Evolutionary conservation across 1,139 yeast species (phyloP), one percentile per base, ranked within the genome.

Genomic region (Waltiozyma sp.): DNA sequence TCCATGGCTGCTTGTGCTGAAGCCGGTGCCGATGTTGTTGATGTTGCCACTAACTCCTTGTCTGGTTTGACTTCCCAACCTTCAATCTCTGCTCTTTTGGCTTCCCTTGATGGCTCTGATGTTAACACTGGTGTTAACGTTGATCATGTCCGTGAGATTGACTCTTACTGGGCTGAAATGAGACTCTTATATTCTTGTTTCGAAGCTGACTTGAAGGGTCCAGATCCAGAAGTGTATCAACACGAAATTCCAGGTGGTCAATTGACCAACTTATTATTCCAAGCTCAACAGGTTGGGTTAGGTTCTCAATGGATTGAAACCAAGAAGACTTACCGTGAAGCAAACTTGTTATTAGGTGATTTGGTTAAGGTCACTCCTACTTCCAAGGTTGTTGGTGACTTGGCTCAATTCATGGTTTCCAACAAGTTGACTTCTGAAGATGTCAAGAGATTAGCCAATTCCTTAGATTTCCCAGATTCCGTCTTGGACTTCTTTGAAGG

Each of bases 191-290:
- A 91, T 72, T 84, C 96, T 41, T 88, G 96, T 66, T 91, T 93
- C 65, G 99, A 88, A 68, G 96, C 98, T 42, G 97, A 91, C 60
- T 77, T 91, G 65, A 93, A 91, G 75, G 98, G 98, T 44, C 98
- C 99, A 47, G 99, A 91, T 66, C 97, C 99, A 54, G 98, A 91
- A 67, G 98, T 91, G 44, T 91, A 91, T 66, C 80, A 80, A 55
- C 98, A 91, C 69, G 99, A 91, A 72, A 91, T 91, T 54, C 99
- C 99, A 43, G 99, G 99, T 70, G 98, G 98, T 53, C 99, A 91
- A 70, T 78, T 91, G 65, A 91, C 99, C 53, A 93, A 91, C 72
- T 73, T 91, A 66, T 69, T 91, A 56, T 93, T 91, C 93, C 99
- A 91, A 71, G 98, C 98, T 46, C 95, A 88, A 69, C 98, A 91